phyloP scores from a whole-genome alignment of 345 rosid species.

The Trapa bicornis region DNA sequence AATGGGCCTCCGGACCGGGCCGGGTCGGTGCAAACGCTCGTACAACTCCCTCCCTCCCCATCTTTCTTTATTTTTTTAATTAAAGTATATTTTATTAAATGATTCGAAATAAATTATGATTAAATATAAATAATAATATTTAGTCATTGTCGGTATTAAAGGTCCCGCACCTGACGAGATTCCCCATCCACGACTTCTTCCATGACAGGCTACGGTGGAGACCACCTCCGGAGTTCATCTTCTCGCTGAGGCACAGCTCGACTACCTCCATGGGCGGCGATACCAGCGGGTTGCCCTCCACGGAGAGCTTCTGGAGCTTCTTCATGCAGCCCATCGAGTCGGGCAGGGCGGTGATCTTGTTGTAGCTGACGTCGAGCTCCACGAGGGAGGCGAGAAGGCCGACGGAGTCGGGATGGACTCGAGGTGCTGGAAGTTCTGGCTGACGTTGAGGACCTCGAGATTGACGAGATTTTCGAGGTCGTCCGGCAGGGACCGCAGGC shows the following conservation, averaged over 20 bases:
- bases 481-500: constrained; percentile 60
- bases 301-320: constrained; percentile 52
- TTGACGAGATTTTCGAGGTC: constrained; percentile 70
- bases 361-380: constrained; percentile 78
- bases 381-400: constrained; percentile 64
- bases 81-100: no score
- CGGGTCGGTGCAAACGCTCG: not conserved
- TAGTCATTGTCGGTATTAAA: constrained; percentile 23
- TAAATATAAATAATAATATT: no score
- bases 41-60: no score
- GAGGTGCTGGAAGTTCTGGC: constrained; percentile 80
- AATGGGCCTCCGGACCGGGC: not conserved
- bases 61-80: no score
- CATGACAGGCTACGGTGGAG: constrained; percentile 11
- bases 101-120: no score
- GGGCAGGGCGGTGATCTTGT: constrained; percentile 50
- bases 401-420: constrained; percentile 35
- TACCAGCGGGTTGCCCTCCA: constrained; percentile 77
- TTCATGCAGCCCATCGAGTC: constrained; percentile 73
- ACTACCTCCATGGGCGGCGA: constrained; percentile 67
- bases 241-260: constrained; percentile 58
- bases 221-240: constrained; percentile 32
- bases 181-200: constrained; percentile 73
- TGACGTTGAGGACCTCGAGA: constrained; percentile 57
- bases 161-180: constrained; percentile 50